phyloP scores from a whole-genome alignment of 371 early-diverging fungal species.

The Mycotypha africana region DNA sequence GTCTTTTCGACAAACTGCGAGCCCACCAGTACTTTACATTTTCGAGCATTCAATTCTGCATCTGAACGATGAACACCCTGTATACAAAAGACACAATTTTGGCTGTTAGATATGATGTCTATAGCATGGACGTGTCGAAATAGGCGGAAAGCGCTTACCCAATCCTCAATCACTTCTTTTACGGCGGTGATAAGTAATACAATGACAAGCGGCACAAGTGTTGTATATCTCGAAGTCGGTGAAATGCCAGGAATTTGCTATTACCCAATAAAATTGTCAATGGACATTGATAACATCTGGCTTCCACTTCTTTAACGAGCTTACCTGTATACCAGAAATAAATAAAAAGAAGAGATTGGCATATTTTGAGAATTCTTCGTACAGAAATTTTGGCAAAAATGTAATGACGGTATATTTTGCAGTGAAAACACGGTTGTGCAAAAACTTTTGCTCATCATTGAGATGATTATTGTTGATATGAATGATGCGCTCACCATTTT shows the following conservation, averaged over 20 bases:
- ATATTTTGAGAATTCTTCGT: slow-evolving; percentile 92
- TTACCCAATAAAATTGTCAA: background rate
- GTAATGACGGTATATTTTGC: slow-evolving; percentile 86
- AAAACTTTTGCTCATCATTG: slow-evolving; percentile 71
- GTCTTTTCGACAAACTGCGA: slow-evolving; percentile 57
- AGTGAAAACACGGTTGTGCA: slow-evolving; percentile 83
- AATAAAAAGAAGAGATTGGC: slow-evolving; percentile 96
- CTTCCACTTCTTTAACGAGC: background rate
- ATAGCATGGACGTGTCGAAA: too few relatives aligned
- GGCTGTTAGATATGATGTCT: background rate
- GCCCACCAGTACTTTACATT: slow-evolving; percentile 60
- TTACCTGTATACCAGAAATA: slow-evolving; percentile 81
- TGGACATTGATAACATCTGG: slow-evolving; percentile 12
- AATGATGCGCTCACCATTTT: slow-evolving; percentile 66
- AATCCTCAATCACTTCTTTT: slow-evolving; percentile 97
- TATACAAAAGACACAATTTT: background rate
- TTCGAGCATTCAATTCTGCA: slow-evolving; percentile 68
- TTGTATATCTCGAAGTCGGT: slow-evolving; percentile 84
- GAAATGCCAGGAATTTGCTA: slow-evolving; percentile 84
- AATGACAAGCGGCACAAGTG: slow-evolving; percentile 86
- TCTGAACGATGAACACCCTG: slow-evolving; percentile 82
- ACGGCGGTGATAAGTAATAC: slow-evolving; percentile 91
- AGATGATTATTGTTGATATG: slow-evolving; percentile 77
- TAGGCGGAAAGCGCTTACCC: too few relatives aligned
- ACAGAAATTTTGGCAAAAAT: slow-evolving; percentile 92